Percentiles rank a stretch among this genome's conserved stretches.
Evolutionary conservation across 2,329 filamentous ascomycete genomes (phyloP).

Genomic region (Fonsecaea monophora): DNA sequence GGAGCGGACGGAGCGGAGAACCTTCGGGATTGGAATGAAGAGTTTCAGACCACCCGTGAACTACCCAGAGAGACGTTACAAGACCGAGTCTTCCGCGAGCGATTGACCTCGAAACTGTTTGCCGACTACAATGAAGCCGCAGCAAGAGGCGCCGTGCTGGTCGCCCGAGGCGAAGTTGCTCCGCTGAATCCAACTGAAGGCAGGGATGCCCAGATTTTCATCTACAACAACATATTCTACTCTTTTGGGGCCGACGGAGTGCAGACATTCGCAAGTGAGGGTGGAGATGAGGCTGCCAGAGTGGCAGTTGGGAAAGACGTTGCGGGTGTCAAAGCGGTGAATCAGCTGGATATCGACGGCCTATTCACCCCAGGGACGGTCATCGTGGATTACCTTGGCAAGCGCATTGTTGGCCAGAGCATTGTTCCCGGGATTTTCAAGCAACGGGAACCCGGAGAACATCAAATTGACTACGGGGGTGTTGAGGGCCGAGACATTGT

Average conservation of each 20-base stretch:
- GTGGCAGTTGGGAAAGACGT: constrained; percentile 98
- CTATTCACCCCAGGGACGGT: constrained; percentile 96
- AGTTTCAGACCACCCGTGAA: constrained; percentile 96
- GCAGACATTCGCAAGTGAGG: constrained; percentile 94
- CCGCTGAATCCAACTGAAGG: constrained; percentile 94
- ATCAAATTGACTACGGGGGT: constrained; percentile 98
- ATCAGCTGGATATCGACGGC: constrained; percentile 93
- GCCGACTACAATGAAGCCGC: constrained; percentile 98
- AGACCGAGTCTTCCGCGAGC: constrained; percentile 93
- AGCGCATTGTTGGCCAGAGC: constrained; percentile 95
- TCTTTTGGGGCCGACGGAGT: constrained; percentile 98
- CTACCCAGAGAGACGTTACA: constrained; percentile 92
- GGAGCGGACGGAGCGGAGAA: constrained; percentile 95
- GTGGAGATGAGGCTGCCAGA: constrained; percentile 92
- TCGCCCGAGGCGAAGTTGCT: constrained; percentile 89
- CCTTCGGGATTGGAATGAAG: constrained; percentile 97
- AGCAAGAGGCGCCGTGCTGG: constrained; percentile 86
- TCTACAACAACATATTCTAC: constrained; percentile 99
- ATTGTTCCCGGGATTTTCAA: constrained; percentile 99
- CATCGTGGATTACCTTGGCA: constrained; percentile 95
- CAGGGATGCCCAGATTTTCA: constrained; percentile 94
- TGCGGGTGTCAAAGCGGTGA: constrained; percentile 89
- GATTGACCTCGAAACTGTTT: constrained; percentile 92
- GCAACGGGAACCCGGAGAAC: constrained; percentile 94
- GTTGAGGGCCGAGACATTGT: constrained; percentile 97